Evolutionary conservation across 1,284 basidiomycete genomes (phyloP), one percentile per base, ranked within the genome.

Genomic region (Cutaneotrichosporon dermatis): DNA sequence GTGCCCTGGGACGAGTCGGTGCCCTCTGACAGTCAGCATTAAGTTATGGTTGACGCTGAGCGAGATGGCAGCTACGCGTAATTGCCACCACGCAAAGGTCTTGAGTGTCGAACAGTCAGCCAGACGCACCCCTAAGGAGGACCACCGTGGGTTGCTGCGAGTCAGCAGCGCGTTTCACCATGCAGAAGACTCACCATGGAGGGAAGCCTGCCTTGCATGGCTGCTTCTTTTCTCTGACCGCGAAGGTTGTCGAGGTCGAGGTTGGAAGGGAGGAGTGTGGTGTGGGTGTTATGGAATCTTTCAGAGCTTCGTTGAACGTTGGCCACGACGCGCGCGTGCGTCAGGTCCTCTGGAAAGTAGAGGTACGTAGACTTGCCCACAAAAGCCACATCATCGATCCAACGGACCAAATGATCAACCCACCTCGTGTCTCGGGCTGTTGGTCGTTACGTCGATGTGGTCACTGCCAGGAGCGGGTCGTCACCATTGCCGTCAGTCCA

Each of bases 1-100:
- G 87, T 92, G 73, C 95, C 95, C 80, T 98, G 95, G 13, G 93
- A 97, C 8, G 90, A 88, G 79, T 98, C 95, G 66, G 94, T 98
- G 73, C 94, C 95, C 83, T 97, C 91, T 78, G 64, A 16, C 16
- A n/a, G 61, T 62, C 45, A 62, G 51, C 54, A 43, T 25, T 25
- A 25, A 25, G 25, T 11, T 15, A 3, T 13, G 25, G 11, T 11
- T 49, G 3, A 9, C 10, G 33, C 11, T 10, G 4, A 13, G 4
- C 13, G 34, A 11, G 13, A 34, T 49, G 46, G 13, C 33, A 33
- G 34, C 39, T 42, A 25, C 42, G 34, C 41, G 50, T 25, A 25
- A 25, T 25, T 25, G 25, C 25, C 25, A 25, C 25, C 25, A 25
- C 25, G 25, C 25, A 25, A 25, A 25, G 25, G 25, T 25, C 25